phyloP scores from a whole-genome alignment of 2,329 filamentous ascomycete species.

The Stromatinia cepivora region DNA sequence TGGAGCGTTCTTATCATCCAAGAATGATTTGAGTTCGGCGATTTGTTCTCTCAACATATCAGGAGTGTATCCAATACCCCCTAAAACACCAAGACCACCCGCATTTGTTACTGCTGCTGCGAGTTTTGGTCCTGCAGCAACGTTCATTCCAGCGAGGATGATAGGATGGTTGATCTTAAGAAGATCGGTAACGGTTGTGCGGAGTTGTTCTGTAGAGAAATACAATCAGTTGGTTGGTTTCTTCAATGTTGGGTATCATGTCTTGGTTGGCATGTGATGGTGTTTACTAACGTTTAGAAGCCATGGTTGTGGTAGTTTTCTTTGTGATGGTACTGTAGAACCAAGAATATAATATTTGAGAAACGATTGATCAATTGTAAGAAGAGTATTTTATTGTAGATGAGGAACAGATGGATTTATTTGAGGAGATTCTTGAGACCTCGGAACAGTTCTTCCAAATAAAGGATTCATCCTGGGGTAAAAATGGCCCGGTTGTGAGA shows the following conservation, averaged over 20 bases:
- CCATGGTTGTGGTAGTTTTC: conserved; percentile 54
- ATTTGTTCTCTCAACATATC: conserved; percentile 97
- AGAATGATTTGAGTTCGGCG: conserved; percentile 84
- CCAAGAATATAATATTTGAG: conserved; percentile 17
- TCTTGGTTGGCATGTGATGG: conserved; percentile 33
- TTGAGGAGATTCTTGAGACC: conserved; percentile 17
- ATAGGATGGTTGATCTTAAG: conserved; percentile 97
- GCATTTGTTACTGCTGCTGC: conserved; percentile 97
- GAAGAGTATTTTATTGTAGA: neutral
- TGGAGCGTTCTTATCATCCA: conserved; percentile 87
- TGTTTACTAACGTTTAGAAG: conserved; percentile 71
- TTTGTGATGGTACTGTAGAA: conserved; percentile 5
- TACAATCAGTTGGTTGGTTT: conserved; percentile 24
- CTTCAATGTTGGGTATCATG: neutral
- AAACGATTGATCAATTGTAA: conserved; percentile 4
- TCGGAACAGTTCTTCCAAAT: neutral
- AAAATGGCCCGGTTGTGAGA: conserved; percentile 29
- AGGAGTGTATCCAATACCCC: conserved; percentile 92
- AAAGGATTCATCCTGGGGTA: conserved; percentile 17
- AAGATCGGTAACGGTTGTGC: conserved; percentile 90
- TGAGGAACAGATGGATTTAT: conserved; percentile 10
- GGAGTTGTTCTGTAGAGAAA: conserved; percentile 70
- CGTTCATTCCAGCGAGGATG: conserved; percentile 97
- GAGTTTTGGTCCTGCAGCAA: conserved; percentile 92
- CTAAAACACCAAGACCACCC: conserved; percentile 93